A percentile compares a stretch with the other conserved stretches of the same genome.
Evolutionary conservation across 495 filamentous ascomycete genomes (phyloP).

Genomic region (Lepraria neglecta): DNA sequence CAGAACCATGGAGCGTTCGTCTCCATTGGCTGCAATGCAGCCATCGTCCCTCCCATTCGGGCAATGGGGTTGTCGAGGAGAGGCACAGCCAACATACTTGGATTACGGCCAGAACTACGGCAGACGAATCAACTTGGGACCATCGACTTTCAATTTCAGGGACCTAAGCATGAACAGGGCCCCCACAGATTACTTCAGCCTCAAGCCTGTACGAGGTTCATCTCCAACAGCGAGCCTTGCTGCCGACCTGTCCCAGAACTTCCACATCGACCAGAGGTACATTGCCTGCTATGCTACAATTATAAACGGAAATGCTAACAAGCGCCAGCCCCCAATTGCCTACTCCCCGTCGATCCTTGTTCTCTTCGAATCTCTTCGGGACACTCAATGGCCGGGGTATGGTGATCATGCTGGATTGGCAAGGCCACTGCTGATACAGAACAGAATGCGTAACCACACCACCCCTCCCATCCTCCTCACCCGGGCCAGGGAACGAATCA

Average conservation of each 20-base stretch:
- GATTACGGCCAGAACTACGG: conserved; percentile 46
- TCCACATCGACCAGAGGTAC: conserved; percentile 87
- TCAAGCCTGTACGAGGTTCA: conserved; percentile 69
- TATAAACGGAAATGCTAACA: conserved; percentile 25
- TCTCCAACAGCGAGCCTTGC: conserved; percentile 86
- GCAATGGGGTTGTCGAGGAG: conserved; percentile 47
- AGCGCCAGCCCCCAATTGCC: conserved; percentile 77
- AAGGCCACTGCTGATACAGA: conserved; percentile 27
- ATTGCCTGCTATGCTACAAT: conserved; percentile 20
- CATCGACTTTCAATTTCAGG: conserved; percentile 65
- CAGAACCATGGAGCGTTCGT: conserved; percentile 78
- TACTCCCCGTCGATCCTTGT: conserved; percentile 88
- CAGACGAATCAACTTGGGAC: conserved; percentile 49
- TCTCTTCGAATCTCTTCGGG: conserved; percentile 70
- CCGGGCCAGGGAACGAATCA: conserved; percentile 60
- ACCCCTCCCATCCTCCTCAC: conserved; percentile 76
- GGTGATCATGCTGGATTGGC: background rate
- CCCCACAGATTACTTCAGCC: conserved; percentile 66
- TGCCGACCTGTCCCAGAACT: conserved; percentile 92
- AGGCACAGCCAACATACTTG: conserved; percentile 46
- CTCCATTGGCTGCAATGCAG: conserved; percentile 90
- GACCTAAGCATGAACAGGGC: conserved; percentile 64
- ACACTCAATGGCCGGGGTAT: conserved; percentile 64
- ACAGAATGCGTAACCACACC: conserved; percentile 75
- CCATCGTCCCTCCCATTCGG: conserved; percentile 59